Evolutionary conservation across 371 early-diverging fungal species (phyloP), one percentile per base, ranked within the genome.

Genomic region (Lichtheimia ramosa): DNA sequence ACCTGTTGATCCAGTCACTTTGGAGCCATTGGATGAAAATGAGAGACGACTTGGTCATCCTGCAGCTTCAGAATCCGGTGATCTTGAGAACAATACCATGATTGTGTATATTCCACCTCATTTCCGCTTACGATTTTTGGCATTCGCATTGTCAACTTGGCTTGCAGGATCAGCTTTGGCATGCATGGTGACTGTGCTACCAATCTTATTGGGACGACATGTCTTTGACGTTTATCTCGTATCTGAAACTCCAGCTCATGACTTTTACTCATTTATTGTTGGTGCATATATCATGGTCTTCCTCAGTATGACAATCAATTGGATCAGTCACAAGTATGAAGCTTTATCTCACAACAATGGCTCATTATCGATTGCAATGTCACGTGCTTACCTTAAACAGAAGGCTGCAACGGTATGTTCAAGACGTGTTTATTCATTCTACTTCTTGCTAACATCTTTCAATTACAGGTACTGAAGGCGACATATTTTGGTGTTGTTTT

Each of bases 101-200:
- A 71, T 92, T 2, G 83, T 92, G 0, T 90, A 89, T 65, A 70
- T 82, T 7, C 92, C 93, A 23, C 87, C 89, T 3, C 65, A 70
- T 18, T 86, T 91, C 53, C 74, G 77, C 27, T 50, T 59, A 41
- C 74, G 87, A 27, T 43, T 66, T 16, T 61, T 74, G 28, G 48
- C 61, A 8, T 82, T 82, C 51, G 63, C 79, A 39, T 66, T 81
- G 39, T 63, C 78, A 39, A 83, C 85, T 74, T 88, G 88, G 88
- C 61, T 85, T 3, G 79, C 81, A 27, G 76, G 83, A 1, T 75
- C 82, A 13, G 25, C 74, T 0, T 70, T 83, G 56, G 57, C 77
- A 12, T 77, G 83, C 23, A 65, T 81, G 14, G 60, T 82, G 0
- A 79, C 84, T 8, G 74, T 85, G 27, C 59, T 71, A 12, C 84